A percentile compares a stretch with the other conserved stretches of the same genome.
These are phyloP conservation scores for Gillenia trifoliata DNA, from an alignment of 306 rosid species.

Conservation along the genomic window DNA sequence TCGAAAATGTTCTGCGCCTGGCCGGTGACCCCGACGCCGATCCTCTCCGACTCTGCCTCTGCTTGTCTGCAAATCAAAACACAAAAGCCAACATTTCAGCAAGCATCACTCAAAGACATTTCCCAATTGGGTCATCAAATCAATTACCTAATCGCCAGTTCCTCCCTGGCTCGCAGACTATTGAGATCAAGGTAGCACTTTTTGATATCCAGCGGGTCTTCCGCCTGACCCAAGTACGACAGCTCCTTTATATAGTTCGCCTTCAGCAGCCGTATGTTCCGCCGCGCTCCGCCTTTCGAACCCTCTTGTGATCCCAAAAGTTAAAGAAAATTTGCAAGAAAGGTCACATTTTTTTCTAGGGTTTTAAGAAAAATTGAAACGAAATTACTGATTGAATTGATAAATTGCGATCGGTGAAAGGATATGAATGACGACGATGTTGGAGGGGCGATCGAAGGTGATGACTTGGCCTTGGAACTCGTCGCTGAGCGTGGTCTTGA, in stretches of 20 bases:
- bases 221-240: constrained; percentile 51
- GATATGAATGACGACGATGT: constrained; percentile 83
- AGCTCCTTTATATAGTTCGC: constrained; percentile 74
- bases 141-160: constrained; percentile 63
- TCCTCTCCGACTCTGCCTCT: constrained; percentile 81
- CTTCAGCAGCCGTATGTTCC: constrained; percentile 69
- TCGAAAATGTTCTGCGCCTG: constrained; percentile 91
- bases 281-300: constrained; percentile 49
- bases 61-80: constrained; percentile 54
- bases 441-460: constrained; percentile 77
- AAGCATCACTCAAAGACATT: neutral
- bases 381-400: neutral
- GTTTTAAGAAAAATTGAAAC: neutral
- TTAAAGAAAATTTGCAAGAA: constrained; percentile 11
- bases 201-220: constrained; percentile 71
- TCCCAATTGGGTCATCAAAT: neutral
- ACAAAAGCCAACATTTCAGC: neutral
- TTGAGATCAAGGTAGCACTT: constrained; percentile 59
- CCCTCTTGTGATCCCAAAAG: constrained; percentile 48
- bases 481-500: constrained; percentile 82
- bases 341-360: constrained; percentile 3
- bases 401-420: constrained; percentile 12
- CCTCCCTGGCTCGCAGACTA: constrained; percentile 68
- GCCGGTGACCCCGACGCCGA: constrained; percentile 84
- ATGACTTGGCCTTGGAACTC: constrained; percentile 82